These are phyloP conservation scores for Candida parachauliodes DNA, from an alignment of 805 yeast genomes.

Conservation along the genomic window DNA sequence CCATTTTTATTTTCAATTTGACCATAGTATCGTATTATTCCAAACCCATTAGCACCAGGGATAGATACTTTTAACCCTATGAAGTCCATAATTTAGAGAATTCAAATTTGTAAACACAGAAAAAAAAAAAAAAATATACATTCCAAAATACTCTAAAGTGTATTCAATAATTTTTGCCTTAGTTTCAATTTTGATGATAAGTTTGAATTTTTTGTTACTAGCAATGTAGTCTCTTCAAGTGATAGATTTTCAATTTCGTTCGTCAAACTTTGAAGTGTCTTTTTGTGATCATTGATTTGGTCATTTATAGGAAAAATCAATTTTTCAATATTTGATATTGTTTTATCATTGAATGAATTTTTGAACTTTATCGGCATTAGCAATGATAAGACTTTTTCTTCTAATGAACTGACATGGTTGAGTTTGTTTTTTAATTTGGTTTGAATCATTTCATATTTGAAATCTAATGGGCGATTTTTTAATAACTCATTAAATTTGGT, in stretches of 20 bases:
- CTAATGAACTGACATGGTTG: constrained; percentile 18
- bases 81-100: constrained; percentile 22
- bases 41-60: constrained; percentile 61
- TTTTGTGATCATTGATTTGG: constrained; percentile 14
- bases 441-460: constrained; percentile 23
- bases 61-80: constrained; percentile 40
- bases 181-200: constrained; percentile 7
- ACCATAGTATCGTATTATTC: constrained; percentile 69
- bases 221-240: background rate
- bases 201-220: background rate
- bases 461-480: constrained; percentile 28
- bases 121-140: constrained; percentile 2
- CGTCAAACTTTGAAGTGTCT: constrained; percentile 13
- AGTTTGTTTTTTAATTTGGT: constrained; percentile 24
- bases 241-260: constrained; percentile 7
- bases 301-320: constrained; percentile 26
- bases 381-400: constrained; percentile 19
- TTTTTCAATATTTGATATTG: constrained; percentile 23
- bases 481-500: constrained; percentile 7
- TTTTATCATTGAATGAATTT: constrained; percentile 13
- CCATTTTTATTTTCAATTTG: constrained; percentile 68
- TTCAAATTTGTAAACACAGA: background rate
- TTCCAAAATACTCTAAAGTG: too few relatives aligned
- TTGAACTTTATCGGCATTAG: constrained; percentile 34
- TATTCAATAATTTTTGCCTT: constrained; percentile 5